A percentile compares a stretch with the other conserved stretches of the same genome.
Evolutionary conservation across 2,329 filamentous ascomycete genomes (phyloP).

Genomic region (Endothia cerciana): DNA sequence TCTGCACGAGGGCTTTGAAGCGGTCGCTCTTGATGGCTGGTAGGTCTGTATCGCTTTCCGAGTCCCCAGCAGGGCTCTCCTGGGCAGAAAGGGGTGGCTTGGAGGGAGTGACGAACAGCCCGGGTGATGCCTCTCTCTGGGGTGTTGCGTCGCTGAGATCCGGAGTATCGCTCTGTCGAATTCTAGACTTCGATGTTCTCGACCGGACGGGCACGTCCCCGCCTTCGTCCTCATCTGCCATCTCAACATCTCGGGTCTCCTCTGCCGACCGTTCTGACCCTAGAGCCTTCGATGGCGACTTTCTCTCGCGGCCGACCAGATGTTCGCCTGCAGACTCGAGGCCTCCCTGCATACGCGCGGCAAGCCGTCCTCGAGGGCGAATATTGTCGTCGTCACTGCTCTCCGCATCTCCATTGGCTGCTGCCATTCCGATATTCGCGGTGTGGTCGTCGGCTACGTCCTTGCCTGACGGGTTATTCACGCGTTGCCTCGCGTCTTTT

Average conservation of each 20-base stretch:
- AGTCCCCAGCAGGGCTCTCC: slow-evolving; percentile 37
- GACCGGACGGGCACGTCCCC: slow-evolving; percentile 47
- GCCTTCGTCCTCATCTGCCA: slow-evolving; percentile 43
- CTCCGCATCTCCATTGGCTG: slow-evolving; percentile 32
- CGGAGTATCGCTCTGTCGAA: slow-evolving; percentile 41
- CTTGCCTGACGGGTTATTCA: slow-evolving; percentile 47
- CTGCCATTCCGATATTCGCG: slow-evolving; percentile 29
- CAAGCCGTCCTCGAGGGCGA: slow-evolving; percentile 65
- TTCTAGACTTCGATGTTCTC: slow-evolving; percentile 44
- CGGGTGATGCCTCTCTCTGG: slow-evolving; percentile 48
- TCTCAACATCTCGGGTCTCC: slow-evolving; percentile 28
- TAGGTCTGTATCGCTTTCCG: slow-evolving; percentile 52
- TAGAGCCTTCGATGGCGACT: slow-evolving; percentile 43
- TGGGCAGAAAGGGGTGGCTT: slow-evolving; percentile 38
- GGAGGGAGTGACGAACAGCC: slow-evolving; percentile 62
- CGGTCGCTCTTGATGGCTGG: slow-evolving; percentile 57
- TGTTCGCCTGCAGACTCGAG: neutral
- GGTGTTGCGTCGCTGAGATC: slow-evolving; percentile 37
- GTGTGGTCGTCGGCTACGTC: slow-evolving; percentile 35
- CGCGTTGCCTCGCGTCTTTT: slow-evolving; percentile 44
- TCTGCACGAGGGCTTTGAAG: slow-evolving; percentile 72
- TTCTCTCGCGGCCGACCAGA: slow-evolving; percentile 45
- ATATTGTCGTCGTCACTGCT: slow-evolving; percentile 56
- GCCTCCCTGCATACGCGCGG: slow-evolving; percentile 58
- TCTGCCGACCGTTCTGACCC: slow-evolving; percentile 31